Base-by-base conservation (phyloP, 2,329 filamentous ascomycete species). In the Thelonectria blattea region DNA sequence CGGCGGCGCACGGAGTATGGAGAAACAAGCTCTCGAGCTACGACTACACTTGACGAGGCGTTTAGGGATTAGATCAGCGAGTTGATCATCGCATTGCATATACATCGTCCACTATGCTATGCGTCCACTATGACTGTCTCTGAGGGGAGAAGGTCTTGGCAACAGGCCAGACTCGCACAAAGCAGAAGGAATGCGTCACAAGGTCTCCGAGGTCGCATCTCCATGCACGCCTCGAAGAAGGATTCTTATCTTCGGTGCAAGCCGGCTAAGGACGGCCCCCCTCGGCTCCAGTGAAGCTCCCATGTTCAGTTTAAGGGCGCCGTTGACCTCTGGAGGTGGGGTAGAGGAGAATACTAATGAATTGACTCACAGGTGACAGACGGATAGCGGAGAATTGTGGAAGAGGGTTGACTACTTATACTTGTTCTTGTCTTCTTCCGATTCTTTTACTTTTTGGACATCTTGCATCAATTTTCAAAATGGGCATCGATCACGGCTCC, bases 291-390 rank as follows among this genome's bases (percentile, higher is more conserved):
- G 56, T 34, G 17, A 43, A 30, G 27, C 27, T 30, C 27, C 5
- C 27, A 30, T 30, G 8, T 7, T 7, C 27, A 30, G 27, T 30
- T 10, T 18, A 65, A 70, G 65, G 68, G 68, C 66, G 68, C 55
- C 46, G 59, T 67, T 68, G 65, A 69, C 68, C 30, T 54, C 62
- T 41, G 15, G 32, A 56, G 58, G 68, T 69, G 68, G 68, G 68
- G 67, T 67, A 59, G 47, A 43, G 51, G 15, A 8, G 11, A 39
- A 27, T 30, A 17, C 24, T 17, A 47, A 27, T 55, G 51, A n/a
- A 47, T 65, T 68, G 65, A 69, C 57, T 68, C 65, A 68, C 41
- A 55, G 52, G 15, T 18, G 17, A 22, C 22, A 12, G 11, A 15
- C 4, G 32, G 12, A 32, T 37, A 14, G 18, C 30, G 20, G 34